A percentile compares a stretch with the other conserved stretches of the same genome.
Evolutionary conservation across 768 basidiomycete species (phyloP).

Genomic region (Phaeotremella fagi): DNA sequence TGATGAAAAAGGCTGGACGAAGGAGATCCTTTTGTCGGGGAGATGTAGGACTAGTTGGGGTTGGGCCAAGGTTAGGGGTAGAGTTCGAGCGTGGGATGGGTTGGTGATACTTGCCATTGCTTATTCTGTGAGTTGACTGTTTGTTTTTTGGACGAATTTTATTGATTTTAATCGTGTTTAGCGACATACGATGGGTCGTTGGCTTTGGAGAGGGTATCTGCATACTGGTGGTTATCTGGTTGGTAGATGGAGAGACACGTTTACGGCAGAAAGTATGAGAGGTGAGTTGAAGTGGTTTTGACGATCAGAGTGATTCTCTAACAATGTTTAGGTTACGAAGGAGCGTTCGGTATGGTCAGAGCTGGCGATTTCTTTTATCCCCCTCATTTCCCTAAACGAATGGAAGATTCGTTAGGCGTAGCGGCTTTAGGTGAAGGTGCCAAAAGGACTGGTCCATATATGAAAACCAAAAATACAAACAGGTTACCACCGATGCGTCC

Average conservation of each 20-base stretch:
- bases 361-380: conserved; percentile 34
- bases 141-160: neutral
- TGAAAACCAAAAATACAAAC: too few relatives aligned
- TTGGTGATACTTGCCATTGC: conserved; percentile 31
- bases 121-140: conserved; percentile 26
- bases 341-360: conserved; percentile 34
- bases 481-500: too few relatives aligned
- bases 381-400: conserved; percentile 23
- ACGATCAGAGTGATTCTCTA: neutral
- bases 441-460: too few relatives aligned
- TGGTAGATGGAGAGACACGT: conserved; percentile 47
- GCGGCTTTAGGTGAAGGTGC: too few relatives aligned
- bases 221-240: conserved; percentile 44
- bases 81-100: conserved; percentile 46
- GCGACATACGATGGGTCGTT: conserved; percentile 34
- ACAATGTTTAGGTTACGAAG: conserved; percentile 32
- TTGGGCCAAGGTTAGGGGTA: conserved; percentile 31
- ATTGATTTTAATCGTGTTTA: neutral
- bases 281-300: conserved; percentile 17
- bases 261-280: conserved; percentile 38
- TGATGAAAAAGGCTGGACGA: conserved; percentile 45
- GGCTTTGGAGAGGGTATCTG: conserved; percentile 46
- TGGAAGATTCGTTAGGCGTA: conserved; percentile 29
- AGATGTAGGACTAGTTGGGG: conserved; percentile 38
- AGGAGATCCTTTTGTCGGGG: conserved; percentile 44